phyloP scores from a whole-genome alignment of 371 early-diverging fungal species.

The Actinomortierella wolfii region DNA sequence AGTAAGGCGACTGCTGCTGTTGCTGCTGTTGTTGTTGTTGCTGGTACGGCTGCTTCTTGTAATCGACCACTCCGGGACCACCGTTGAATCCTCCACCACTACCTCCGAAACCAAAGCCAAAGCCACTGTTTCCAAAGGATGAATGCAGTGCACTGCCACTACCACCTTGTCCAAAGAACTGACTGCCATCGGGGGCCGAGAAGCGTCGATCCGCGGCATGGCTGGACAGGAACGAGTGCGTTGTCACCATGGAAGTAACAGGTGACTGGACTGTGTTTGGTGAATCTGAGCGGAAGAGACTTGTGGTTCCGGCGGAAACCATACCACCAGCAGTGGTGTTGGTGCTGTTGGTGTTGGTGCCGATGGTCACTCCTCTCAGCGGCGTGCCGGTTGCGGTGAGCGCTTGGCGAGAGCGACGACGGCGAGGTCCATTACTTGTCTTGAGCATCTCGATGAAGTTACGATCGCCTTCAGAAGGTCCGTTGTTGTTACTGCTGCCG shows the following conservation, averaged over 20 bases:
- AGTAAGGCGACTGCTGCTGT: background rate
- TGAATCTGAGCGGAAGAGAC: background rate
- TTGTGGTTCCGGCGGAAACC: too few relatives aligned
- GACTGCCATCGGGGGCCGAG: too few relatives aligned
- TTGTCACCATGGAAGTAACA: background rate
- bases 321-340: conserved; percentile 3
- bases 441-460: conserved; percentile 32
- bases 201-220: too few relatives aligned
- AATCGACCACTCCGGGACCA: too few relatives aligned
- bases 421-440: conserved; percentile 23
- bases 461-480: conserved; percentile 6
- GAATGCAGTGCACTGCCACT: too few relatives aligned
- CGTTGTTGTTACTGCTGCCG: too few relatives aligned
- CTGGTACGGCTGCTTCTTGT: too few relatives aligned
- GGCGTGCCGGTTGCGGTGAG: conserved; percentile 9
- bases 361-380: too few relatives aligned
- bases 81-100: too few relatives aligned
- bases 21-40: conserved; percentile 1
- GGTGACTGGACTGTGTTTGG: background rate
- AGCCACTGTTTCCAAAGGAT: too few relatives aligned
- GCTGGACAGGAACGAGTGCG: background rate
- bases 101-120: too few relatives aligned
- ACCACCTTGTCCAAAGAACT: too few relatives aligned
- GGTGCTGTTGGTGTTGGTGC: background rate
- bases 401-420: conserved; percentile 38